Evolutionary conservation across 371 early-diverging fungal species (phyloP), one percentile per base, ranked within the genome.

Genomic region (Haplosporangium sp.): DNA sequence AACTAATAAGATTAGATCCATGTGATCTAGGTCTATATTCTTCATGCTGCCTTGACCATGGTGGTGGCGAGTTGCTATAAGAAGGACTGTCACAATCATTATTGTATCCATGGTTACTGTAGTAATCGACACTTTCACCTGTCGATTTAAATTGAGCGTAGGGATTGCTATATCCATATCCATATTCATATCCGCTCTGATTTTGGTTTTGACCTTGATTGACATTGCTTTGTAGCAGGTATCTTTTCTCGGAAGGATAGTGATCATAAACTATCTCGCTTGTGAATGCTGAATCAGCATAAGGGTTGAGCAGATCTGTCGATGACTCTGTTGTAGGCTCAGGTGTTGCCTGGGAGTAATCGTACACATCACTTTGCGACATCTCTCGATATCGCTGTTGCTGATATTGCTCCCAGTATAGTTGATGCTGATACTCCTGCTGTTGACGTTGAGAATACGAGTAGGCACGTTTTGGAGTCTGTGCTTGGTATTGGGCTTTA

Each of bases 1-100:
- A 74, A 38, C 74, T 72, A 1, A 71, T 74, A 15, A 74, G 52
- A n/a, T 79, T 74, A 3, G 81, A 81, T 48, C 75, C 81, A 55
- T 68, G 72, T 65, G 71, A n/a, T 68, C 68, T 1, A 74, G 75
- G 65, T 13, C 52, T 55, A 52, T 73, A 66, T 3, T 67, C 70
- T 6, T 77, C 73, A 38, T 73, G 67, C n/a, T 67, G 69, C 39
- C 59, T 44, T 52, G 59, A 38, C 4, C 72, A 65, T 48, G 69
- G 40, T 27, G 72, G 72, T 1, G 61, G 27, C 42, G 62, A 67
- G 35, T 57, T 57, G n/a, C 11, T 39, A 39, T 67, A 61, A 10
- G 63, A 38, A 17, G 61, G 34, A 6, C 57, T 69, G 58, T 37
- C 45, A 40, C 48, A 53, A 42, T 55, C 65, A 47, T 44, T 59